A percentile compares a stretch with the other conserved stretches of the same genome.
phyloP scores from a whole-genome alignment of 352 stramenopile species.

The Phytopythium oedochilum region DNA sequence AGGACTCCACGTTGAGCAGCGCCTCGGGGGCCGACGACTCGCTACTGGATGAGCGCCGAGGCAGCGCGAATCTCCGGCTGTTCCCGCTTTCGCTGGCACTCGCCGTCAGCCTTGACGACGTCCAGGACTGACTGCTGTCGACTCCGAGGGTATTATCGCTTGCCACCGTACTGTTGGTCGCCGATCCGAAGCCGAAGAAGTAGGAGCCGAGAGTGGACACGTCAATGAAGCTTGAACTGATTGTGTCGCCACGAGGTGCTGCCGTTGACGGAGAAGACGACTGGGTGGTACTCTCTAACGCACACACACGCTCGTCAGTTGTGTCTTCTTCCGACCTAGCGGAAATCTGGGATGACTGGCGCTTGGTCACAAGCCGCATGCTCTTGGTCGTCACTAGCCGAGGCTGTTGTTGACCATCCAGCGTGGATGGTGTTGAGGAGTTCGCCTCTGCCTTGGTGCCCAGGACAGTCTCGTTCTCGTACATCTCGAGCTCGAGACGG shows the following conservation, averaged over 20 bases:
- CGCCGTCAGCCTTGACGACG: neutral
- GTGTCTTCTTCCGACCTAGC: slow-evolving; percentile 11
- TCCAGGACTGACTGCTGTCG: neutral
- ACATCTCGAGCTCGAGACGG: slow-evolving; percentile 66
- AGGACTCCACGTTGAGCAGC: slow-evolving; percentile 52
- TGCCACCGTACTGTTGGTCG: neutral
- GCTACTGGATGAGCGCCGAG: slow-evolving; percentile 19
- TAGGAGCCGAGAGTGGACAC: slow-evolving; percentile 14
- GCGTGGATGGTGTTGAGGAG: neutral
- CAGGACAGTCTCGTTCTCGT: slow-evolving; percentile 21
- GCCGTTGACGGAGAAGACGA: neutral
- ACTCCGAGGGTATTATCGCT: neutral
- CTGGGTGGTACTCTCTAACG: neutral
- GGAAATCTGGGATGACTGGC: slow-evolving; percentile 12
- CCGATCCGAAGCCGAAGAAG: neutral
- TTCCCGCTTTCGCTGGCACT: neutral
- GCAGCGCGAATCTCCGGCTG: slow-evolving; percentile 15
- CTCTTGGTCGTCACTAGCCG: slow-evolving; percentile 6
- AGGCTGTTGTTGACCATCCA: neutral
- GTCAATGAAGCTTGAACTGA: slow-evolving; percentile 28
- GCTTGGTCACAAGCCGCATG: slow-evolving; percentile 9
- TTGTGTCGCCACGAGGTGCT: neutral
- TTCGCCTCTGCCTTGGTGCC: neutral
- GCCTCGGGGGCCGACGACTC: slow-evolving; percentile 31
- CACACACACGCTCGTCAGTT: slow-evolving; percentile 8